A percentile compares a stretch with the other conserved stretches of the same genome.
Conservation (phyloP, 148 eudicot genomes). For the Agrostemma githago region DNA sequence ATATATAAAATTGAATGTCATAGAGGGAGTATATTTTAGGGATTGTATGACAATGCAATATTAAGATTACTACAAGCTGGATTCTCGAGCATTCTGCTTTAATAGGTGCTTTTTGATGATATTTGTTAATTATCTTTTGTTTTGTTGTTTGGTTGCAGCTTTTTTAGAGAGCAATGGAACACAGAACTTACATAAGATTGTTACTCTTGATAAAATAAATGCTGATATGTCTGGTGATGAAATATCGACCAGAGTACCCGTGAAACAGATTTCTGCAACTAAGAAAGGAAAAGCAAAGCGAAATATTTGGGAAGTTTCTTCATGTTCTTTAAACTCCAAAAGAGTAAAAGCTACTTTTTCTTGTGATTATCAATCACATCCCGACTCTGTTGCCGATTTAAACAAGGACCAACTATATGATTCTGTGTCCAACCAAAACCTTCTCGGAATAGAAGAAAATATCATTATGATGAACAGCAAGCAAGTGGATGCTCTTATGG, state of each 20-base stretch:
- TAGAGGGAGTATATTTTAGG: neutral
- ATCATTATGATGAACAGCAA: slow-evolving; percentile 21
- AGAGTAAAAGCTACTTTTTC: slow-evolving; percentile 73
- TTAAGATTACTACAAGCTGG: neutral
- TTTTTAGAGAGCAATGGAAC: slow-evolving; percentile 14
- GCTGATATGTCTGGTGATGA: slow-evolving; percentile 22
- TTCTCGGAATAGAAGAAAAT: slow-evolving; percentile 23
- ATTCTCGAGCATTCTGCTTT: neutral
- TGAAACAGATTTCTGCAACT: slow-evolving; percentile 32
- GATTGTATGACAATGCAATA: slow-evolving; percentile 1
- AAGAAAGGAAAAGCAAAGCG: slow-evolving; percentile 44
- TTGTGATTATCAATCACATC: slow-evolving; percentile 33
- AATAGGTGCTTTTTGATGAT: neutral
- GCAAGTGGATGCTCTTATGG: slow-evolving; percentile 22
- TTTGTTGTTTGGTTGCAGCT: slow-evolving; percentile 9
- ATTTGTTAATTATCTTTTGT: neutral
- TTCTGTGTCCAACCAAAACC: slow-evolving; percentile 21
- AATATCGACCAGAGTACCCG: slow-evolving; percentile 21
- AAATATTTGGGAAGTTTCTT: slow-evolving; percentile 62
- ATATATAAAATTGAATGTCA: no score
- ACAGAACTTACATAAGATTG: slow-evolving; percentile 26
- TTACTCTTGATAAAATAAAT: slow-evolving; percentile 21
- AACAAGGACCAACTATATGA: slow-evolving; percentile 27
- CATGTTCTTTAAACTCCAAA: slow-evolving; percentile 69
- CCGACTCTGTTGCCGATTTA: slow-evolving; percentile 21